These are phyloP conservation scores for Curvularia sp. DNA, from an alignment of 2,329 filamentous ascomycete genomes.

Conservation along the genomic window DNA sequence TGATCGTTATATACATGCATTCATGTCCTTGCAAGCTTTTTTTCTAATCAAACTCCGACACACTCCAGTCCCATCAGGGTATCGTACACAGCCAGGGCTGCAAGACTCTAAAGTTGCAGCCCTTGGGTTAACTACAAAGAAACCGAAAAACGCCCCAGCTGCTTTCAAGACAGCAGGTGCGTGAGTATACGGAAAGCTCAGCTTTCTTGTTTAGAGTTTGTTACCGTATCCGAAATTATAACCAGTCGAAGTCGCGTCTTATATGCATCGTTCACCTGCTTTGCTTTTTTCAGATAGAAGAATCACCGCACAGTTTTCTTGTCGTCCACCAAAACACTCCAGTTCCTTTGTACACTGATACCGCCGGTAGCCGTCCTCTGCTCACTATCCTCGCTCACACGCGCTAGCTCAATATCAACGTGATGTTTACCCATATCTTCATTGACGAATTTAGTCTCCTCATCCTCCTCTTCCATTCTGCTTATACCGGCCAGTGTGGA, in stretches of 20 bases:
- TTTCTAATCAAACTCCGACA: not conserved
- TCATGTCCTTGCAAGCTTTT: not conserved
- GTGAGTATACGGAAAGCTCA: not conserved
- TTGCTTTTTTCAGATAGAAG: not conserved
- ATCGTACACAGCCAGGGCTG: not conserved
- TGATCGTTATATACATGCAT: not conserved
- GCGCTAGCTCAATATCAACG: constrained; percentile 17
- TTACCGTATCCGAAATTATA: not conserved
- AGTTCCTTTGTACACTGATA: constrained; percentile 17
- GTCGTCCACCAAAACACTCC: constrained; percentile 18
- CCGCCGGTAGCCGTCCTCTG: constrained; percentile 4
- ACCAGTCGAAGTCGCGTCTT: not conserved
- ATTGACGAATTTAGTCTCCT: constrained; percentile 25
- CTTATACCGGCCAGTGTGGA: constrained; percentile 29
- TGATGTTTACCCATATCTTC: constrained; percentile 18
- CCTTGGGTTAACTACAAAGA: not conserved
- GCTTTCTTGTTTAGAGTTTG: too few species aligned
- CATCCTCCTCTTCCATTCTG: constrained; percentile 28
- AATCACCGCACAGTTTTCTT: constrained; percentile 1
- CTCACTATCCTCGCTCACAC: constrained; percentile 16
- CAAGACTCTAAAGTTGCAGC: not conserved
- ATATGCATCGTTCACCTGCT: not conserved
- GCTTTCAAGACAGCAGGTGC: not conserved
- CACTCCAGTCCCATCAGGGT: not conserved
- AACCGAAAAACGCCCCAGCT: not conserved